Percentiles rank a stretch among this genome's conserved stretches.
Evolutionary conservation across 495 filamentous ascomycete genomes (phyloP).

Genomic region (Penicillium paradoxum): DNA sequence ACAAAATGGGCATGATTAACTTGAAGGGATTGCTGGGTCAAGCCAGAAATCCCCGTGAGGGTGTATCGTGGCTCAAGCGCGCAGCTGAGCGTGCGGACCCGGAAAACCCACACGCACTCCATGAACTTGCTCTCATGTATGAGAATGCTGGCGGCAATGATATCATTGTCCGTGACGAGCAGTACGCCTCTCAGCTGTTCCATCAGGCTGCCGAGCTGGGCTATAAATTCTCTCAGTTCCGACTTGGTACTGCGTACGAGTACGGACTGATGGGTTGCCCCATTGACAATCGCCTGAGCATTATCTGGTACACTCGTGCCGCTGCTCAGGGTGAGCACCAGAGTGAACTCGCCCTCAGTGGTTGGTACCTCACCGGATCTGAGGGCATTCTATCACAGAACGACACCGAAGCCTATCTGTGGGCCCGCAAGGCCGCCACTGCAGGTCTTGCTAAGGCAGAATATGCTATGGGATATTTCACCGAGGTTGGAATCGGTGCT

Average conservation of each 20-base stretch:
- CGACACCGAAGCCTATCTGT: conserved; percentile 94
- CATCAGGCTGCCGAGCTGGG: conserved; percentile 82
- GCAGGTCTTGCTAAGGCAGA: conserved; percentile 85
- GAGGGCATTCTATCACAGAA: conserved; percentile 85
- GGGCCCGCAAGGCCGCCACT: conserved; percentile 88
- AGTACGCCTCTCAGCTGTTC: conserved; percentile 74
- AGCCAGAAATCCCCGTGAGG: conserved; percentile 74
- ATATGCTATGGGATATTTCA: conserved; percentile 98
- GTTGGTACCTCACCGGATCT: conserved; percentile 93
- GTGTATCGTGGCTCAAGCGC: conserved; percentile 84
- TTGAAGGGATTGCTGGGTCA: conserved; percentile 93
- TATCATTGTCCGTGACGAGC: conserved; percentile 71
- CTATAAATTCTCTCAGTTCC: conserved; percentile 93
- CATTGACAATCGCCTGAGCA: conserved; percentile 76
- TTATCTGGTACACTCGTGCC: conserved; percentile 89
- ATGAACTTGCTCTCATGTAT: conserved; percentile 86
- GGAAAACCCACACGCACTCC: conserved; percentile 92
- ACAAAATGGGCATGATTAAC: conserved; percentile 95
- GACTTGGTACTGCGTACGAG: conserved; percentile 81
- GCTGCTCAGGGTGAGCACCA: conserved; percentile 94
- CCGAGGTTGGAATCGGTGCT: conserved; percentile 90
- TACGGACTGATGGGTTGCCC: conserved; percentile 79
- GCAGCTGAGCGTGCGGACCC: conserved; percentile 83
- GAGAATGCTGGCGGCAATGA: conserved; percentile 64
- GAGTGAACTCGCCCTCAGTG: conserved; percentile 83